Conservation (phyloP, 176 grass and related monocot species). For the Lolium perenne region DNA sequence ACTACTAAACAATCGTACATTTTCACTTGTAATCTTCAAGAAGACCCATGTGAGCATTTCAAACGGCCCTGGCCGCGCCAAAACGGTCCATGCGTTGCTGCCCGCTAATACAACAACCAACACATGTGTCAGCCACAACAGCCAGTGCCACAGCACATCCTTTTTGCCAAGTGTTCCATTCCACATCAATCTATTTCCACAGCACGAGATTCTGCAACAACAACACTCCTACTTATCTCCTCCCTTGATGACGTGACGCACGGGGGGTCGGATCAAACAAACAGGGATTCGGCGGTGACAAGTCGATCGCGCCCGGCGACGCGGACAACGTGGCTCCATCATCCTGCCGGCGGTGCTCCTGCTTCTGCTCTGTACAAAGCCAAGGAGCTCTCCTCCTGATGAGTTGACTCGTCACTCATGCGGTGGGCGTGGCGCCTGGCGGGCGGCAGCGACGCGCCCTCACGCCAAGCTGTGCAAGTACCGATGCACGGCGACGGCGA, state of each 20-base stretch:
- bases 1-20: too few species aligned
- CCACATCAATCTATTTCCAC: not conserved
- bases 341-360: not conserved
- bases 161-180: slow-evolving; percentile 27
- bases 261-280: not conserved
- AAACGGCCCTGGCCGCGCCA: too few species aligned
- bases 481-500: not conserved
- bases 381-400: too few species aligned
- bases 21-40: too few species aligned
- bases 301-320: too few species aligned
- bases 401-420: slow-evolving; percentile 29
- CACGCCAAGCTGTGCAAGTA: slow-evolving; percentile 27
- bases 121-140: too few species aligned
- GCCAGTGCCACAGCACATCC: slow-evolving; percentile 14
- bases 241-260: not conserved
- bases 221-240: not conserved
- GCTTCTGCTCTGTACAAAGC: not conserved
- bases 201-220: not conserved
- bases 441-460: not conserved
- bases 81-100: too few species aligned
- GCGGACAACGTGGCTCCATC: not conserved
- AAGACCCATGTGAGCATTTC: too few species aligned
- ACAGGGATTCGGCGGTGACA: not conserved
- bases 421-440: too few species aligned
- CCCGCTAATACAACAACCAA: too few species aligned